phyloP scores from a whole-genome alignment of 352 stramenopile species.

The Globisporangium takayamanum region DNA sequence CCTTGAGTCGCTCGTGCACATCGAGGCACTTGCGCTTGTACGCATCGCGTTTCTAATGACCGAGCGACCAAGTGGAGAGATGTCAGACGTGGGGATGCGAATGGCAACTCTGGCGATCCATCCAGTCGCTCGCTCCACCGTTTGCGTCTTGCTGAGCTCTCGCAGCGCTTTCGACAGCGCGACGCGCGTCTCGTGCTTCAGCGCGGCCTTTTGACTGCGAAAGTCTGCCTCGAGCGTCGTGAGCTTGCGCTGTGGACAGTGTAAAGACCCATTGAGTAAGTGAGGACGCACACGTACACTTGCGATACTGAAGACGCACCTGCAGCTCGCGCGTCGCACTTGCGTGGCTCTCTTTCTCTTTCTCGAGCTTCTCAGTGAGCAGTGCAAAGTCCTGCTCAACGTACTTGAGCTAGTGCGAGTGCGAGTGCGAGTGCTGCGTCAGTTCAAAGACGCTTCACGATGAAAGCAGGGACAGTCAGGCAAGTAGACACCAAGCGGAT shows the following conservation, averaged over 20 bases:
- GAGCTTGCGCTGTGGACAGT: conserved; percentile 33
- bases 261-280: not conserved
- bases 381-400: conserved; percentile 54
- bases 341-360: conserved; percentile 49
- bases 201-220: conserved; percentile 20
- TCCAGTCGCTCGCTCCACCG: conserved; percentile 19
- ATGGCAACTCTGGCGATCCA: not conserved
- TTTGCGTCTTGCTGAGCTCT: conserved; percentile 58
- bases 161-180: conserved; percentile 52
- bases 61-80: not conserved
- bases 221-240: conserved; percentile 33
- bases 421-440: not conserved
- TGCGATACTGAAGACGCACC: conserved; percentile 12
- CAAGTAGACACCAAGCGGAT: not conserved
- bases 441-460: not conserved
- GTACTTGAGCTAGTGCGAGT: conserved; percentile 45
- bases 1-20: conserved; percentile 69
- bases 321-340: conserved; percentile 35
- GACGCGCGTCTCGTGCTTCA: conserved; percentile 50
- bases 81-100: not conserved
- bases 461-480: not conserved
- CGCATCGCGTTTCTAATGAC: conserved; percentile 57
- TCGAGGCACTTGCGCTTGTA: conserved; percentile 83
- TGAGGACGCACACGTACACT: not conserved
- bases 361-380: conserved; percentile 48